These are phyloP conservation scores for Nematocida minor DNA, from an alignment of 371 early-diverging fungal genomes.

Conservation along the genomic window DNA sequence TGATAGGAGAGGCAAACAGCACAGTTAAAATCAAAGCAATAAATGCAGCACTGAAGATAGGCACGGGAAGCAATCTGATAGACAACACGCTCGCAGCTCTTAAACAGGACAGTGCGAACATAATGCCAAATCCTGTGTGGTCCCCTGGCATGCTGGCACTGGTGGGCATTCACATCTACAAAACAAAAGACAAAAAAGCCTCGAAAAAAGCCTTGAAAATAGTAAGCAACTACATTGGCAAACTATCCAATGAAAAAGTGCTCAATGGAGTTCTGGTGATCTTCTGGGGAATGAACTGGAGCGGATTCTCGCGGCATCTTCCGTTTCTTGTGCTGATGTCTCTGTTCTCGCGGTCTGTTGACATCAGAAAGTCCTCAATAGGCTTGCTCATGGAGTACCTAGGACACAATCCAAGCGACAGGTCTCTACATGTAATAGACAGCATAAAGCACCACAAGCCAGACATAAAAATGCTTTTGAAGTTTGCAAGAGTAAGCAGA, in stretches of 20 bases:
- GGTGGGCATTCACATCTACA: slow-evolving; percentile 13
- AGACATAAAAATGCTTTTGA: not conserved
- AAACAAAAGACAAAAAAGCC: not conserved
- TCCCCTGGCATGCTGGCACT: slow-evolving; percentile 29
- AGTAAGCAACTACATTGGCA: slow-evolving; percentile 1
- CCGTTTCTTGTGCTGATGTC: slow-evolving; percentile 2
- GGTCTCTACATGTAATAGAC: slow-evolving; percentile 6
- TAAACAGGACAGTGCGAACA: slow-evolving; percentile 2
- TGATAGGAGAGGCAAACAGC: slow-evolving; percentile 25
- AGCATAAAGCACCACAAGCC: not conserved
- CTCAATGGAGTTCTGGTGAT: slow-evolving; percentile 27
- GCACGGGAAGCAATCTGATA: not conserved
- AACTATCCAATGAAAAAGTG: slow-evolving; percentile 6
- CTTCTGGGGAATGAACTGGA: slow-evolving; percentile 20
- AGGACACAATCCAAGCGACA: not conserved
- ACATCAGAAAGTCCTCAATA: not conserved
- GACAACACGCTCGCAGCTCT: not conserved
- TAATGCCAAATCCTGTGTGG: slow-evolving; percentile 29
- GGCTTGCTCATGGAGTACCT: slow-evolving; percentile 32
- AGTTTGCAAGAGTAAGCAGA: not conserved
- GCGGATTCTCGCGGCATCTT: not conserved
- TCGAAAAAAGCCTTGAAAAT: not conserved
- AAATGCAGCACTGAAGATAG: not conserved
- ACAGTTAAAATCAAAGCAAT: slow-evolving; percentile 17
- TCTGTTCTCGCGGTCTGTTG: not conserved